Conservation (phyloP, 805 yeast species). For the Candida nanaspora region DNA sequence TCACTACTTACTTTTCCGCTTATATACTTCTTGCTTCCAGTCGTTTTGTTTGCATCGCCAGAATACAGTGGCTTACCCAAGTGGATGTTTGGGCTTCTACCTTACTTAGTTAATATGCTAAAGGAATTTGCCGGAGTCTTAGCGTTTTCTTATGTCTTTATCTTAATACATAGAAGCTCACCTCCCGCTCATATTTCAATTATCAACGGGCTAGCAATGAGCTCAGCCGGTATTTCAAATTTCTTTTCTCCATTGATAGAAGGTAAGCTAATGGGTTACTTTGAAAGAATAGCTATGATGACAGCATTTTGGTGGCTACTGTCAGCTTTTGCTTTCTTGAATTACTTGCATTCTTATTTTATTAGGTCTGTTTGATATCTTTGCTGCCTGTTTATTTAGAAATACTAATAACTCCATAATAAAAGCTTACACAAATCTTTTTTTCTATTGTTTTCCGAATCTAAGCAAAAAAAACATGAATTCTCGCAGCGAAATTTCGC, state of each 20-base stretch:
- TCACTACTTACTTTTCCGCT: constrained; percentile 37
- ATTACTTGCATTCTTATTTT: constrained; percentile 1
- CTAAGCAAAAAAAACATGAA: too few species aligned
- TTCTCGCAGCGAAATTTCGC: too few species aligned
- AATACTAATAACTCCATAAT: too few species aligned
- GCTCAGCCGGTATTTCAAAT: constrained; percentile 45
- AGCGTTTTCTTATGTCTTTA: constrained; percentile 44
- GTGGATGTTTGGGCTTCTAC: constrained; percentile 16
- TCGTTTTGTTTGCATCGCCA: constrained; percentile 34
- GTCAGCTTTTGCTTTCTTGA: background rate
- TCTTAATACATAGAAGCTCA: constrained; percentile 48
- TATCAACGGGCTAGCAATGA: constrained; percentile 51
- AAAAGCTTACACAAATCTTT: too few species aligned
- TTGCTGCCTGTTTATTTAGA: too few species aligned
- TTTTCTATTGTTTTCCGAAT: too few species aligned
- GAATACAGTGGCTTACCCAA: constrained; percentile 17
- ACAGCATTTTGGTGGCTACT: constrained; percentile 4
- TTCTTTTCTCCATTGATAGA: constrained; percentile 49
- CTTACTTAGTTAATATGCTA: constrained; percentile 12
- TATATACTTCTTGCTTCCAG: constrained; percentile 39
- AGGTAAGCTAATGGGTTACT: constrained; percentile 28
- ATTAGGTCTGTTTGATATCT: background rate
- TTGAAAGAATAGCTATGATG: background rate
- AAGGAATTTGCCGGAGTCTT: constrained; percentile 32
- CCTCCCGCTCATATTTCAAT: constrained; percentile 47